These are phyloP conservation scores for Colletotrichum tanaceti DNA, from an alignment of 2,329 filamentous ascomycete species.

Conservation along the genomic window DNA sequence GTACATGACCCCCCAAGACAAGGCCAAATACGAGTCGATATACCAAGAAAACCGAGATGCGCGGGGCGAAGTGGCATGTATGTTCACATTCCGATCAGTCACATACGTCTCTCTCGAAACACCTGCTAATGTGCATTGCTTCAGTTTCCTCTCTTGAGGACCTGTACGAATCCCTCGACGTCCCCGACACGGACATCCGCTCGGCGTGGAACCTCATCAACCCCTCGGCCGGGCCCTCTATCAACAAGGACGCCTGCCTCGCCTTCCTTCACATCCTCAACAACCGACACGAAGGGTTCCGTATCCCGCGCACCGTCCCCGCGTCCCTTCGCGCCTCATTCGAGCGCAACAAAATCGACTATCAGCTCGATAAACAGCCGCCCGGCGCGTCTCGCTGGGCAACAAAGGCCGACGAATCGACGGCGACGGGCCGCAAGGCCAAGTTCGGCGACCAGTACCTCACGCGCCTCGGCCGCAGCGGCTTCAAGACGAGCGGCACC, in stretches of 20 bases:
- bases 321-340: constrained; percentile 92
- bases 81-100: constrained; percentile 47
- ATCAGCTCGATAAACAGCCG: constrained; percentile 84
- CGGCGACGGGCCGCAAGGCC: constrained; percentile 87
- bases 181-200: constrained; percentile 82
- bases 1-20: constrained; percentile 96
- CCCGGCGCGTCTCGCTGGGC: constrained; percentile 80
- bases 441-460: constrained; percentile 99
- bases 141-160: constrained; percentile 81
- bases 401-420: constrained; percentile 80
- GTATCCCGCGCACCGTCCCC: constrained; percentile 91
- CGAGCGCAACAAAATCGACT: constrained; percentile 96
- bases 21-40: constrained; percentile 95
- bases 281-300: constrained; percentile 92
- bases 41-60: constrained; percentile 92
- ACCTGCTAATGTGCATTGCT: constrained; percentile 15
- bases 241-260: constrained; percentile 94
- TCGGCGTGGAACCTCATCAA: constrained; percentile 98
- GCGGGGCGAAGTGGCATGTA: constrained; percentile 85
- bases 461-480: constrained; percentile 85
- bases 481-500: constrained; percentile 85
- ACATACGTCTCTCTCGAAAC: not conserved
- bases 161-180: constrained; percentile 84
- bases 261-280: constrained; percentile 98
- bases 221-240: constrained; percentile 81